These are phyloP conservation scores for Mortierella sp. DNA, from an alignment of 371 early-diverging fungal genomes.

Conservation along the genomic window DNA sequence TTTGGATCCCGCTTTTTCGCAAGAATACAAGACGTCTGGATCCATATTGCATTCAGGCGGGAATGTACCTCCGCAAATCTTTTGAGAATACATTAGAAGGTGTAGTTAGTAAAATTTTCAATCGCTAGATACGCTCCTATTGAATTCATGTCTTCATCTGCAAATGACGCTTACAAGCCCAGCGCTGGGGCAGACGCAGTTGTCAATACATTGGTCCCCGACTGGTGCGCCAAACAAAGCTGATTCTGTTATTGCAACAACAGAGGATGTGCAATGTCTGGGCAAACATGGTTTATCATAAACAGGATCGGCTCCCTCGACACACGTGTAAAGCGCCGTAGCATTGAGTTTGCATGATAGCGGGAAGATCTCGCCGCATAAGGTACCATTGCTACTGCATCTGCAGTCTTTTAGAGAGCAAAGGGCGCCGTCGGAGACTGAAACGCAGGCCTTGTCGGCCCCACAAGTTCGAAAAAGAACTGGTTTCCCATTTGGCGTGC, in stretches of 20 bases:
- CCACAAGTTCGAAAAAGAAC: background rate
- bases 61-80: conserved; percentile 14
- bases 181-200: background rate
- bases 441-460: background rate
- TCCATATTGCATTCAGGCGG: background rate
- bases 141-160: background rate
- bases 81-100: background rate
- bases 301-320: conserved; percentile 6
- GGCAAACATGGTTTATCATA: background rate
- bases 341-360: background rate
- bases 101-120: too few species aligned
- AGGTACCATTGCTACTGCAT: background rate
- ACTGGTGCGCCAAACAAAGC: background rate
- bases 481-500: conserved; percentile 2
- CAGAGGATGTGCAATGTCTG: background rate
- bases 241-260: background rate
- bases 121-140: too few species aligned
- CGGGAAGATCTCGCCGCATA: conserved; percentile 13
- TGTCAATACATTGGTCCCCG: background rate
- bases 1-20: background rate
- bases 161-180: too few species aligned
- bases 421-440: background rate
- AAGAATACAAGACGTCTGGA: background rate
- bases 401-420: conserved; percentile 8
- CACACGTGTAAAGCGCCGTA: conserved; percentile 6